phyloP scores from a whole-genome alignment of 257 asterid species.

The Capsicum baccatum region DNA sequence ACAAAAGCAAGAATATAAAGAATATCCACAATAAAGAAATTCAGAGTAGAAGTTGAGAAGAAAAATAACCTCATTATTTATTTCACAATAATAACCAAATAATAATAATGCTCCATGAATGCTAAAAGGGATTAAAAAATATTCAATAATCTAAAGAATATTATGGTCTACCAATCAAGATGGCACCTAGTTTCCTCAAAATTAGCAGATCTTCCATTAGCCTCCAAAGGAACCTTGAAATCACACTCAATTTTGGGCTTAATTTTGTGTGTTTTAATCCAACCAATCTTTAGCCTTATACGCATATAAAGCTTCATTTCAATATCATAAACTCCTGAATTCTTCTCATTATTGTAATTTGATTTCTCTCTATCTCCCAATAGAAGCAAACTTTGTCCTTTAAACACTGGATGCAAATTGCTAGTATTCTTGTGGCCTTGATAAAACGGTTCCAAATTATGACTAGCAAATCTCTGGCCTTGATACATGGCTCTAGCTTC shows the following conservation, averaged over 20 bases:
- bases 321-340: slow-evolving; percentile 45
- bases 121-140: slow-evolving; percentile 3
- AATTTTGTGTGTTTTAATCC: slow-evolving; percentile 53
- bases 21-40: background rate
- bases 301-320: slow-evolving; percentile 62
- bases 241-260: slow-evolving; percentile 79
- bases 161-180: slow-evolving; percentile 66
- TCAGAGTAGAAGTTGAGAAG: background rate
- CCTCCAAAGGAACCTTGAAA: slow-evolving; percentile 58
- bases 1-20: background rate
- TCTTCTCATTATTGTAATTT: slow-evolving; percentile 35
- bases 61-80: slow-evolving; percentile 35
- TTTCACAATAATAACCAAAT: slow-evolving; percentile 31
- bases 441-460: slow-evolving; percentile 52
- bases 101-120: background rate
- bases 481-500: slow-evolving; percentile 69
- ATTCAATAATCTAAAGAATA: background rate
- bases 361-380: slow-evolving; percentile 58
- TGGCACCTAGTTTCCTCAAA: slow-evolving; percentile 55
- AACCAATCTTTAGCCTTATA: slow-evolving; percentile 50
- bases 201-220: slow-evolving; percentile 49
- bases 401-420: slow-evolving; percentile 45
- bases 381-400: slow-evolving; percentile 43
- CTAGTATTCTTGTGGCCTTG: slow-evolving; percentile 65
- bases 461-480: slow-evolving; percentile 55